A percentile compares a stretch with the other conserved stretches of the same genome.
Evolutionary conservation across 352 stramenopile genomes (phyloP).

Genomic region (Globisporangium echinulatum): DNA sequence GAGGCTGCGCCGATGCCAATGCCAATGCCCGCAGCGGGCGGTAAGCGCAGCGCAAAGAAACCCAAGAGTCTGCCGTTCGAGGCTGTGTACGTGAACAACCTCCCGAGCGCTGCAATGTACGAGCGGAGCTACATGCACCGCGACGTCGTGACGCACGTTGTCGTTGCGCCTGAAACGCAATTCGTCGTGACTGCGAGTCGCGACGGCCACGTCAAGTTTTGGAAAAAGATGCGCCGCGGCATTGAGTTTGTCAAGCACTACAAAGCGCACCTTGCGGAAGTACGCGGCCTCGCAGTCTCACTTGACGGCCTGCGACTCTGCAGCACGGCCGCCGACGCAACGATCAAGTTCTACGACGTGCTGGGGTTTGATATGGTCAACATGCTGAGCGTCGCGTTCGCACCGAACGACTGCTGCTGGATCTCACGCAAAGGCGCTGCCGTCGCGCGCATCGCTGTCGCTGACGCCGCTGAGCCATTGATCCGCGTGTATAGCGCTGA

Average conservation of each 20-base stretch:
- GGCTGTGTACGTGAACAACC: slow-evolving; percentile 62
- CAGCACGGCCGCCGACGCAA: slow-evolving; percentile 86
- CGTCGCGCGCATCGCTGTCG: slow-evolving; percentile 70
- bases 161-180: slow-evolving; percentile 88
- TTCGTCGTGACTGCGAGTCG: slow-evolving; percentile 94
- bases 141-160: slow-evolving; percentile 89
- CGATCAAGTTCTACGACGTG: slow-evolving; percentile 99
- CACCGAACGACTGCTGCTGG: slow-evolving; percentile 72
- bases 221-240: slow-evolving; percentile 94
- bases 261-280: slow-evolving; percentile 90
- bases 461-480: slow-evolving; percentile 44
- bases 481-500: slow-evolving; percentile 89
- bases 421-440: slow-evolving; percentile 51
- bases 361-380: slow-evolving; percentile 97
- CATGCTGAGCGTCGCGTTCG: slow-evolving; percentile 88
- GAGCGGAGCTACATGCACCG: slow-evolving; percentile 98
- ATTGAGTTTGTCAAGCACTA: slow-evolving; percentile 99
- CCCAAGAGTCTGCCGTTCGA: slow-evolving; percentile 48
- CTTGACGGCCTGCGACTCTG: slow-evolving; percentile 80
- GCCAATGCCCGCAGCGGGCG: slow-evolving; percentile 25
- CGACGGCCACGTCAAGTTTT: slow-evolving; percentile 99
- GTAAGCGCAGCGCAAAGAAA: slow-evolving; percentile 36
- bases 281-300: slow-evolving; percentile 84
- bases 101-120: slow-evolving; percentile 90
- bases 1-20: slow-evolving; percentile 61